Conservation (phyloP, 495 filamentous ascomycete species). For the Penicillium pulvis region DNA sequence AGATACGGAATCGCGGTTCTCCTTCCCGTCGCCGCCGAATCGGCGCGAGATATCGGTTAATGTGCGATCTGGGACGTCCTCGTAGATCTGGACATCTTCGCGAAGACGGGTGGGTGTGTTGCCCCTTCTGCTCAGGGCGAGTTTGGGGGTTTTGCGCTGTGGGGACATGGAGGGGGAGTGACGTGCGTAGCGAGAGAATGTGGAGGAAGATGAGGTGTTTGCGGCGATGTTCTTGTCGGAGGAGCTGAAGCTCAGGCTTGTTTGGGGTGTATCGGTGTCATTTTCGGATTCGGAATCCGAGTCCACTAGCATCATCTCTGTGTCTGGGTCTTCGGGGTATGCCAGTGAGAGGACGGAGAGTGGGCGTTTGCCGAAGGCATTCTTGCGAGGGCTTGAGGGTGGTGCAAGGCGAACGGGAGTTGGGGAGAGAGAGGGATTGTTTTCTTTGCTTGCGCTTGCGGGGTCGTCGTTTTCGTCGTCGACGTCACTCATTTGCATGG, state of each 20-base stretch:
- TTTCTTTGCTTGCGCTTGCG: conserved; percentile 48
- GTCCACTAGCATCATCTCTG: conserved; percentile 32
- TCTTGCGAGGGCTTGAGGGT: conserved; percentile 36
- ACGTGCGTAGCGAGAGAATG: neutral
- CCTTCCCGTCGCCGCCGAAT: conserved; percentile 35
- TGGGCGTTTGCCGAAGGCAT: conserved; percentile 43
- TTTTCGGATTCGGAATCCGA: conserved; percentile 26
- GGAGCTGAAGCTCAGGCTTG: conserved; percentile 10
- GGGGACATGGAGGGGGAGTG: conserved; percentile 15
- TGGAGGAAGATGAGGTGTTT: conserved; percentile 21
- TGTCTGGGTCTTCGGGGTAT: conserved; percentile 26
- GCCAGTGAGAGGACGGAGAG: conserved; percentile 41
- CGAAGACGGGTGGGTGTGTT: conserved; percentile 31
- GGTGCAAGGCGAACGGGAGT: conserved; percentile 34
- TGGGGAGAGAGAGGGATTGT: conserved; percentile 49
- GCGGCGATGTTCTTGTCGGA: conserved; percentile 49
- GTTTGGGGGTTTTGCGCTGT: conserved; percentile 35
- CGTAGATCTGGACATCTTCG: conserved; percentile 43
- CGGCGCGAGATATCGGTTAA: conserved; percentile 21
- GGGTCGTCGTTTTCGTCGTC: conserved; percentile 37
- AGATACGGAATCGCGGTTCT: conserved; percentile 28
- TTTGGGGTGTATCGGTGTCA: conserved; percentile 4
- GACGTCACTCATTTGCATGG: conserved; percentile 23
- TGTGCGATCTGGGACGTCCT: conserved; percentile 35
- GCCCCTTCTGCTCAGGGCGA: conserved; percentile 27